Evolutionary conservation across 2,329 filamentous ascomycete species (phyloP), one percentile per base, ranked within the genome.

Genomic region (Fusarium oxysporum): DNA sequence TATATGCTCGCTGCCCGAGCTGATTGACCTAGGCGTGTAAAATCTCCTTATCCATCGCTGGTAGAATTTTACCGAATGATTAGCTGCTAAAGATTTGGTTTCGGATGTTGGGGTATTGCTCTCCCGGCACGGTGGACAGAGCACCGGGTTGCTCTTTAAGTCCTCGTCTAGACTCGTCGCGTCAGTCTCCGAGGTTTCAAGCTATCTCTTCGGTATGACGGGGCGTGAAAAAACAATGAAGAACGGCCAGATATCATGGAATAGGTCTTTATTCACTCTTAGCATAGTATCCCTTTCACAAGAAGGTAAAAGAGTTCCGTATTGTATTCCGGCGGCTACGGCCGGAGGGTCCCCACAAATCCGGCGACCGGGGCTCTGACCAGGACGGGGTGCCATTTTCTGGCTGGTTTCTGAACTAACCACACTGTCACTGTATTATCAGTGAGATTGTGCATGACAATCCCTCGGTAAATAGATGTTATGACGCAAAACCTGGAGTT

Each of bases 21-120:
- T 8, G 13, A 21, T 21, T 21, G 25, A 28, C 12, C 6, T 1
- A 19, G 7, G 43, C 5, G 11, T 21, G 12, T 45, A 4, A 45
- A 17, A 0, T 4, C 3, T 21, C 3, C 6, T 45, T 1, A 0
- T 21, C 4, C 0, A 7, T 45, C 8, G 8, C 25, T 3, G 6
- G 8, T 28, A 25, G 12, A 3, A 13, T 0, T 2, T 21, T 0
- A 13, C 2, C 2, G 11, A 16, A 6, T 19, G 12, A 0, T 0
- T 5, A 45, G 11, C 4, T 45, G 8, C 4, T 1, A 13, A 4
- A 21, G 11, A 1, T 4, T 9, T 25, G 40, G 17, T 1, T 10
- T 7, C 5, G 23, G 1, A 45, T 6, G 8, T 5, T 32, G 6
- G 17, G 21, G 6, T 25, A 25, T 48, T 48, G 7, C 17, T 6